A percentile compares a stretch with the other conserved stretches of the same genome.
phyloP scores from a whole-genome alignment of 208 protist species.

The Novymonas esmeraldas region DNA sequence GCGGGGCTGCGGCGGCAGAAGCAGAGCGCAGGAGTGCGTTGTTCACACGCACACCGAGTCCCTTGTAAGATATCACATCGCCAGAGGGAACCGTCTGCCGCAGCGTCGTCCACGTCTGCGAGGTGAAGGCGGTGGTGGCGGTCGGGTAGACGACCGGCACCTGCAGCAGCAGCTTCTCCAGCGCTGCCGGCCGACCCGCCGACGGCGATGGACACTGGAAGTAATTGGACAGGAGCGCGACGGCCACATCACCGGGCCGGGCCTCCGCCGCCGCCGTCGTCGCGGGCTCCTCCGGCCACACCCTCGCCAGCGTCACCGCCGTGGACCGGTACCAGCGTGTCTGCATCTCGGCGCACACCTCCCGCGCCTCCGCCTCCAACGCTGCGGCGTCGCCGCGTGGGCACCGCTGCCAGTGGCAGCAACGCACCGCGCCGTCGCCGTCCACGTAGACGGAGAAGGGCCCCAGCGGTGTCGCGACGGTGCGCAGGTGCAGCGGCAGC shows the following conservation, averaged over 20 bases:
- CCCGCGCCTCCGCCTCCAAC: slow-evolving; percentile 23
- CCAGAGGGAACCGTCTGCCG: slow-evolving; percentile 48
- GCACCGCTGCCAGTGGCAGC: slow-evolving; percentile 50
- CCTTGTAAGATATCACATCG: slow-evolving; percentile 48
- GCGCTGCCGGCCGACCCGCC: slow-evolving; percentile 13
- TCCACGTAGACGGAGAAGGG: slow-evolving; percentile 63
- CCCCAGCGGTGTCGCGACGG: slow-evolving; percentile 47
- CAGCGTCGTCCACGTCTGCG: slow-evolving; percentile 50
- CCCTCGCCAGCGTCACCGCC: slow-evolving; percentile 8
- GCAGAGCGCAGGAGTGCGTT: slow-evolving; percentile 5
- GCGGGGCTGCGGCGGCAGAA: slow-evolving; percentile 16
- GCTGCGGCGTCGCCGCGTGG: slow-evolving; percentile 10
- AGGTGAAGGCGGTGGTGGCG: slow-evolving; percentile 35
- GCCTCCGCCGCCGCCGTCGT: slow-evolving; percentile 3
- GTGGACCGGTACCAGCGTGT: slow-evolving; percentile 29
- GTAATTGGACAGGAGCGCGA: slow-evolving; percentile 36
- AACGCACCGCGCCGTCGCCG: slow-evolving; percentile 51
- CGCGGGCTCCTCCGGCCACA: neutral
- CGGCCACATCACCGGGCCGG: slow-evolving; percentile 27
- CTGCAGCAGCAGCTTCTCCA: slow-evolving; percentile 39
- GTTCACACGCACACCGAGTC: slow-evolving; percentile 36
- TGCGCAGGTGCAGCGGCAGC: slow-evolving; percentile 47
- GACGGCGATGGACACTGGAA: slow-evolving; percentile 33
- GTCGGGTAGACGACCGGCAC: slow-evolving; percentile 47
- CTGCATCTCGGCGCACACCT: slow-evolving; percentile 25